phyloP scores from a whole-genome alignment of 306 rosid genomes.

The Abrus precatorius region DNA sequence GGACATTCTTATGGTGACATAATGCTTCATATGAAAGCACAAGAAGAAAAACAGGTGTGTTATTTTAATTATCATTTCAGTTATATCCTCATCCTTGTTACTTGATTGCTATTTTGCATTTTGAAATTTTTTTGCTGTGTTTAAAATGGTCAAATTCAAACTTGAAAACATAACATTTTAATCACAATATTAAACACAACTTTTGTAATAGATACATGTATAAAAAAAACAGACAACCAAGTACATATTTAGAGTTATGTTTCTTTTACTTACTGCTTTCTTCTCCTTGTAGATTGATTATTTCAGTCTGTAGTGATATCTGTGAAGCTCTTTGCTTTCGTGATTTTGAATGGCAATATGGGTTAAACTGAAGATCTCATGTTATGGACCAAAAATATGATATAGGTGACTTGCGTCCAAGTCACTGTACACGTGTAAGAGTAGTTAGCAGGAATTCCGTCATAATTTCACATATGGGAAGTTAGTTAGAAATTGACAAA shows the following conservation, averaged over 20 bases:
- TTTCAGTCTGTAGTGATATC: background rate
- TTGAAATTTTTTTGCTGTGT: slow-evolving; percentile 15
- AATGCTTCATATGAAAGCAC: slow-evolving; percentile 81
- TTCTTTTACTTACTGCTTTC: background rate
- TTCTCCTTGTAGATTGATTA: slow-evolving; percentile 19
- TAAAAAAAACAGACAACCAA: background rate
- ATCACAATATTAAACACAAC: background rate
- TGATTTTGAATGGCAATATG: slow-evolving; percentile 14
- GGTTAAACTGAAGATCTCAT: background rate
- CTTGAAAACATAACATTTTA: background rate
- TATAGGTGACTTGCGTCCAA: too few species aligned
- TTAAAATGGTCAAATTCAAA: slow-evolving; percentile 15
- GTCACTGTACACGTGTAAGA: too few species aligned
- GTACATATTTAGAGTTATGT: background rate
- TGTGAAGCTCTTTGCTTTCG: background rate
- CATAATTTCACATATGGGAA: too few species aligned
- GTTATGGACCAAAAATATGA: background rate
- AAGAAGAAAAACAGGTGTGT: slow-evolving; percentile 75
- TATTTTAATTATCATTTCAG: slow-evolving; percentile 36
- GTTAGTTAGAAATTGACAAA: too few species aligned
- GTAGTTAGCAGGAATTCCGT: too few species aligned
- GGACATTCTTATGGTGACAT: slow-evolving; percentile 89
- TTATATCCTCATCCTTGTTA: slow-evolving; percentile 28
- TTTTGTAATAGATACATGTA: background rate
- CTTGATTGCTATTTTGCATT: slow-evolving; percentile 36